Evolutionary conservation across 768 basidiomycete genomes (phyloP).

Genomic region (Pleurotus eryngii): DNA sequence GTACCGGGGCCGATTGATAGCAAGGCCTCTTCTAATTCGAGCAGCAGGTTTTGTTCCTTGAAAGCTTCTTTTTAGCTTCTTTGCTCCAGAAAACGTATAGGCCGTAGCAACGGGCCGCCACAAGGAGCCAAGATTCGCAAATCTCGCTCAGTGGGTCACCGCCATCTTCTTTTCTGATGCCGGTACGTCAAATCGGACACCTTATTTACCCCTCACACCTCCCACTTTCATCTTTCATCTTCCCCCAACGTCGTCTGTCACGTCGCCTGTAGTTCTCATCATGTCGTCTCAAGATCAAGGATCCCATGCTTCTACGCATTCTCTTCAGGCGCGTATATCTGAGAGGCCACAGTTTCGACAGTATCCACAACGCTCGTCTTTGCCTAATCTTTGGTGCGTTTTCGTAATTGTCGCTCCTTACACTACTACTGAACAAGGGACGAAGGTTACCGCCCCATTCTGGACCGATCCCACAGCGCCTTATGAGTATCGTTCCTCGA

Average conservation of each 20-base stretch:
- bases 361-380: slow-evolving; percentile 53
- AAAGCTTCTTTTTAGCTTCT: neutral
- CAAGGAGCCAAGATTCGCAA: neutral
- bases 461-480: slow-evolving; percentile 35
- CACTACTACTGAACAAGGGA: neutral
- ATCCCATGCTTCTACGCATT: slow-evolving; percentile 23
- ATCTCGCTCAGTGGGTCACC: neutral
- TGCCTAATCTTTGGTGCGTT: slow-evolving; percentile 65
- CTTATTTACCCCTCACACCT: neutral
- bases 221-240: neutral
- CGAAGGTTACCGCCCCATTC: slow-evolving; percentile 47
- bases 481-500: slow-evolving; percentile 21
- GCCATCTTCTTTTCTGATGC: neutral
- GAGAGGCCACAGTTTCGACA: slow-evolving; percentile 14
- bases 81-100: neutral
- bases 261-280: neutral
- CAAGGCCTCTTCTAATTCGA: too few relatives aligned
- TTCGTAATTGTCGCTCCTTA: neutral
- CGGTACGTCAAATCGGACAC: slow-evolving; percentile 1
- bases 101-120: slow-evolving; percentile 1
- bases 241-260: slow-evolving; percentile 2
- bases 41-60: too few relatives aligned
- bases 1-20: too few relatives aligned
- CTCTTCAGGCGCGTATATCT: slow-evolving; percentile 20
- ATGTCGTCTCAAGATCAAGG: neutral